Evolutionary conservation across 768 basidiomycete genomes (phyloP).

Genomic region (Mycena capillaripes): DNA sequence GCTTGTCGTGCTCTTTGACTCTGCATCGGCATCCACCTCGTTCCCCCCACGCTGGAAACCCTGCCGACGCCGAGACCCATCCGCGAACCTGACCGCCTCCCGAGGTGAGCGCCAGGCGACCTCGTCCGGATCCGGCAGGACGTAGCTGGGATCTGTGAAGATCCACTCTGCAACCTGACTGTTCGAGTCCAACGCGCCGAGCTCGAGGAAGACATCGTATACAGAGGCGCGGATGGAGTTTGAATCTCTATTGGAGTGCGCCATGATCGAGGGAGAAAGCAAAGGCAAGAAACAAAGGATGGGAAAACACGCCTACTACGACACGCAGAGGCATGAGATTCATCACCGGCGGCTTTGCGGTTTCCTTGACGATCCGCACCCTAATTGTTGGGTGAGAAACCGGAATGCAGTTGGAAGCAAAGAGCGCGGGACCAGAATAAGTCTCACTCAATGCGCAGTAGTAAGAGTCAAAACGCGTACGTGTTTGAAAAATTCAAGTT

Average conservation of each 20-base stretch:
- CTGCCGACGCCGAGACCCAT: background rate
- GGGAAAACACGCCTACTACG: constrained; percentile 25
- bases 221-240: constrained; percentile 48
- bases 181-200: constrained; percentile 50
- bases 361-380: constrained; percentile 28
- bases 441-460: too few species aligned
- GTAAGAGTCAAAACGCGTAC: too few species aligned
- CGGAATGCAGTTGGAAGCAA: background rate
- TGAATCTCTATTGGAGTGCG: constrained; percentile 35
- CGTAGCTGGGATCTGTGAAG: constrained; percentile 42
- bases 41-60: background rate
- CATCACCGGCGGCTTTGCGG: constrained; percentile 1
- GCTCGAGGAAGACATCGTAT: constrained; percentile 48
- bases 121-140: constrained; percentile 22
- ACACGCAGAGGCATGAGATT: constrained; percentile 2
- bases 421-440: background rate
- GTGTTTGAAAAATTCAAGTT: too few species aligned
- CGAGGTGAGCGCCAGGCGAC: constrained; percentile 1
- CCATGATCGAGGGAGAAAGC: constrained; percentile 23
- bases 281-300: constrained; percentile 12
- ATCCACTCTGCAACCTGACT: constrained; percentile 50
- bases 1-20: background rate
- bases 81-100: constrained; percentile 9
- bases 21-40: background rate
- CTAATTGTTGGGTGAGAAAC: background rate